These are phyloP conservation scores for Dendrobium catenatum DNA, from an alignment of 106 monocot genomes.

Conservation along the genomic window DNA sequence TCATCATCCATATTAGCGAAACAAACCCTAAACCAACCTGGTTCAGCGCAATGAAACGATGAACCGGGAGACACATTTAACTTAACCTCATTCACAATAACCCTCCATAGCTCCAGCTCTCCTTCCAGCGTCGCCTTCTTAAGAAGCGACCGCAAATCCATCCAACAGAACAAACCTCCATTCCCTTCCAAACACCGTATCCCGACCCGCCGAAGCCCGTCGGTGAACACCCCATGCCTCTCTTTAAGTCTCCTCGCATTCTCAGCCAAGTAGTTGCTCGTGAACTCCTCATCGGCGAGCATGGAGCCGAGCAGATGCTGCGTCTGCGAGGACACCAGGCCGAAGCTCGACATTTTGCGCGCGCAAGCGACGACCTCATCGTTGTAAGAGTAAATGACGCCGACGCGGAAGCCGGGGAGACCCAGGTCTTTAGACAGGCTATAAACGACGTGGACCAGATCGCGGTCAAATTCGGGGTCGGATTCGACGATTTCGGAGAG, in stretches of 20 bases:
- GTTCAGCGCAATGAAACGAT: slow-evolving; percentile 53
- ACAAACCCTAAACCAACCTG: slow-evolving; percentile 83
- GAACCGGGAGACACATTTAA: slow-evolving; percentile 74
- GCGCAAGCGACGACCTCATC: slow-evolving; percentile 42
- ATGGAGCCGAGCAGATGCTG: slow-evolving; percentile 44
- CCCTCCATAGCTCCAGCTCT: slow-evolving; percentile 51
- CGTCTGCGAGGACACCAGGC: slow-evolving; percentile 67
- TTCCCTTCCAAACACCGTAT: slow-evolving; percentile 44
- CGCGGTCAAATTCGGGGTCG: slow-evolving; percentile 3
- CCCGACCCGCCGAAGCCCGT: slow-evolving; percentile 22
- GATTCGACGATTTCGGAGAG: slow-evolving; percentile 36
- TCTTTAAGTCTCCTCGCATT: slow-evolving; percentile 22
- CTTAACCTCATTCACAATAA: slow-evolving; percentile 47
- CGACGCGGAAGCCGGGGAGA: slow-evolving; percentile 66
- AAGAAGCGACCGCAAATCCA: slow-evolving; percentile 48
- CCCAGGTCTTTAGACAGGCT: slow-evolving; percentile 79
- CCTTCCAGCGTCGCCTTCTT: slow-evolving; percentile 25
- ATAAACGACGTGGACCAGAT: slow-evolving; percentile 51
- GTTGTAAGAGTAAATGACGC: slow-evolving; percentile 72
- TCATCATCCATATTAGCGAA: slow-evolving; percentile 64
- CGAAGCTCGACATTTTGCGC: slow-evolving; percentile 68
- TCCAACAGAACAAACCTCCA: slow-evolving; percentile 68
- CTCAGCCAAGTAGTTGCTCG: slow-evolving; percentile 21
- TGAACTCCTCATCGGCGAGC: slow-evolving; percentile 51
- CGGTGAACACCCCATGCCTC: slow-evolving; percentile 27